Base-by-base conservation (phyloP, 2,329 filamentous ascomycete species). In the Spiromastix sp. region DNA sequence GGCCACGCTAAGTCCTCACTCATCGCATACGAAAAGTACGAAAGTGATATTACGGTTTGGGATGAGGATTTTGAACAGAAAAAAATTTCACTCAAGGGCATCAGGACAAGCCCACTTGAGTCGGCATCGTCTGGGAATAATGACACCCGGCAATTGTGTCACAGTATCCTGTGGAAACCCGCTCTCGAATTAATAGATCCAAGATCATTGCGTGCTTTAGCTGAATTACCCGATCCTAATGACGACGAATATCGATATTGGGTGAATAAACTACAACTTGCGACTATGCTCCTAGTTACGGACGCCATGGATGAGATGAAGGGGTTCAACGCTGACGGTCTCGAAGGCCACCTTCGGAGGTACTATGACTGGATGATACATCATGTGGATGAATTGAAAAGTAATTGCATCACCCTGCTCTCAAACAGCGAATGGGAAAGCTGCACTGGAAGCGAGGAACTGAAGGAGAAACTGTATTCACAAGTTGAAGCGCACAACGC, bases 331-430 rank as follows among this genome's bases (percentile, higher is more conserved):
- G 7, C 38, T 4, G 26, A 25, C 16, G 29, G 22, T 2, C 39
- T 54, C n/a, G 47, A 54, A 19, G 33, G 38, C 1, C 53, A 57
- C 32, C 41, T 49, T 15, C 46, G 20, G 18, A 48, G 44, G 29
- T 58, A 52, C 31, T 46, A 52, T 18, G 43, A 55, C 5, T 56
- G 53, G 48, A 42, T 58, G 41, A 33, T 46, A 13, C 40, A 49
- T 13, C 30, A 43, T n/a, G 41, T 37, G 11, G 30, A 36, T 2
- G 32, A 46, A 10, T 30, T 56, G 3, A 10, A 41, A 5, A 36
- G 37, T 4, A 34, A 53, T 33, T 25, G 39, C 11, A 51, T 56
- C 4, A 46, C 42, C 3, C 49, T 50, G 26, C 29, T 57, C 3
- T 30, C 48, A 3, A 41, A 44, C 12, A 27, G 36, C 2, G 42